Percentiles rank a stretch among this genome's conserved stretches.
phyloP scores from a whole-genome alignment of 1,284 basidiomycete genomes.

The Malassezia japonica region DNA sequence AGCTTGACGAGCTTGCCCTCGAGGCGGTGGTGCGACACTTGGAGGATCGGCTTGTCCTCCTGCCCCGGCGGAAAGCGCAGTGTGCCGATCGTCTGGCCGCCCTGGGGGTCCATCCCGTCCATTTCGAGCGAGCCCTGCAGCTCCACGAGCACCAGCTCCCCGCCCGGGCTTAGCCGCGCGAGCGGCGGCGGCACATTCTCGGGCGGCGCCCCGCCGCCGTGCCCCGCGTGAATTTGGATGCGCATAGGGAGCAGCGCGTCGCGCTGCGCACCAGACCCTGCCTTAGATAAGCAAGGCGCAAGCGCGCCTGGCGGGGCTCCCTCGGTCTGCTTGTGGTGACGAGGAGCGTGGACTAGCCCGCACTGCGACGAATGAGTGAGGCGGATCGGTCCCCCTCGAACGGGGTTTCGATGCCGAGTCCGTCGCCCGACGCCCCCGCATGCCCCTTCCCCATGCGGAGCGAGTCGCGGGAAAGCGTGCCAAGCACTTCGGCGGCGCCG shows the following conservation, averaged over 20 bases:
- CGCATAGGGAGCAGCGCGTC: slow-evolving; percentile 15
- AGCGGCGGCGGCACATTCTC: slow-evolving; percentile 7
- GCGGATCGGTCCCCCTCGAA: no score
- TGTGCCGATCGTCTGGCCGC: slow-evolving; percentile 30
- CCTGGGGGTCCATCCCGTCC: slow-evolving; percentile 20
- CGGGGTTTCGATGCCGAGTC: no score
- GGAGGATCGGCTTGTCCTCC: slow-evolving; percentile 63
- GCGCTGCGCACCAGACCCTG: no score
- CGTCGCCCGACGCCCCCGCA: no score
- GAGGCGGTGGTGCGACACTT: slow-evolving; percentile 75
- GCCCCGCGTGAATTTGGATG: slow-evolving; percentile 12
- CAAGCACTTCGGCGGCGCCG: neutral
- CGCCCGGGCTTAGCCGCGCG: slow-evolving; percentile 22
- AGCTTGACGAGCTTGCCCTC: slow-evolving; percentile 73
- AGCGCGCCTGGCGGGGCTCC: no score
- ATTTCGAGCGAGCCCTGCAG: slow-evolving; percentile 44
- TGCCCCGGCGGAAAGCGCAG: slow-evolving; percentile 28
- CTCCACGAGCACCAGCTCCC: slow-evolving; percentile 42
- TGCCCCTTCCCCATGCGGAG: neutral
- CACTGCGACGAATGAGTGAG: no score
- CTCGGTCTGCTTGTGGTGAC: no score
- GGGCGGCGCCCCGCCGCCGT: neutral
- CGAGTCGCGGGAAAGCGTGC: no score
- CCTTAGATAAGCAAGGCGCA: no score
- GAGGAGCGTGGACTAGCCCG: no score